These are phyloP conservation scores for Litchi chinensis DNA, from an alignment of 345 rosid species.

Conservation along the genomic window DNA sequence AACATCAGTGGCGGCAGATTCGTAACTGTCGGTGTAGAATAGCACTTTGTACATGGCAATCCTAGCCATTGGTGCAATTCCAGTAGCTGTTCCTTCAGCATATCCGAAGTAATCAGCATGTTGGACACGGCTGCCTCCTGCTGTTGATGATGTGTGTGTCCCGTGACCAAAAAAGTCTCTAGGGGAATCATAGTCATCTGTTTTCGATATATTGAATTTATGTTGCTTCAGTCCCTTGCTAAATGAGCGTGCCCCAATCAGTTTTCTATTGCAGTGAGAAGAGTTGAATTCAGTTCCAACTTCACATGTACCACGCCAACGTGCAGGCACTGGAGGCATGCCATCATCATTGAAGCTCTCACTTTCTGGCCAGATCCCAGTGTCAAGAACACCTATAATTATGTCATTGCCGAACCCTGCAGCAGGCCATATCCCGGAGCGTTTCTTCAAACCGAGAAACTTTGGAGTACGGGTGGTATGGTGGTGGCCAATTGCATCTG, in stretches of 20 bases:
- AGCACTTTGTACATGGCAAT: slow-evolving; percentile 2
- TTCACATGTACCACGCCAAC: background rate
- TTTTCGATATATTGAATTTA: background rate
- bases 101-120: slow-evolving; percentile 1
- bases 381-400: background rate
- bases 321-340: slow-evolving; percentile 4
- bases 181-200: background rate
- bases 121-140: background rate
- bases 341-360: background rate
- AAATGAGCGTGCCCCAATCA: background rate
- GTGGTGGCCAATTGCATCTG: background rate
- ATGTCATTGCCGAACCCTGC: background rate
- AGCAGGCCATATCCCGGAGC: background rate
- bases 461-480: background rate
- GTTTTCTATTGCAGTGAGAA: background rate
- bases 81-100: background rate
- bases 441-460: background rate
- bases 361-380: background rate
- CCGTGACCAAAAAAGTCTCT: background rate
- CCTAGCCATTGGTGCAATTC: background rate
- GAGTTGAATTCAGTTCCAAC: background rate
- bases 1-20: slow-evolving; percentile 1
- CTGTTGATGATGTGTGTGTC: background rate
- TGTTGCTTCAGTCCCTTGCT: background rate
- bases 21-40: background rate